phyloP scores from a whole-genome alignment of 2,329 filamentous ascomycete genomes.

The Clarireedia homoeocarpa region DNA sequence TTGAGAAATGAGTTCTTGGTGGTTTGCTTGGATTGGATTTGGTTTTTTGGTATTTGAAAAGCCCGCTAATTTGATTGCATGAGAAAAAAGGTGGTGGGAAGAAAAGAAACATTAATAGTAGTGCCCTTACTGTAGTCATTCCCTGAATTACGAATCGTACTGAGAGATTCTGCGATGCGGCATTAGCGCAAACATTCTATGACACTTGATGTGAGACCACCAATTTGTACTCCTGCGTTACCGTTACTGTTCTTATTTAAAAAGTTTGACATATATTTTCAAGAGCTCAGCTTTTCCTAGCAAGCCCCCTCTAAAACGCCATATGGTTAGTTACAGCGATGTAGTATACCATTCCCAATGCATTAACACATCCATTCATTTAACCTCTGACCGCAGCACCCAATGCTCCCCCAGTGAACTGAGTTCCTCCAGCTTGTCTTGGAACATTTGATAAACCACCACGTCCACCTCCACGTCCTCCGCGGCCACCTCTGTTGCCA shows the following conservation, averaged over 20 bases:
- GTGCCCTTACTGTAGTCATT: too few relatives aligned
- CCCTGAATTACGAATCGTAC: too few relatives aligned
- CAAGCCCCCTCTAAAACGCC: slow-evolving; percentile 27
- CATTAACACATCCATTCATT: slow-evolving; percentile 22
- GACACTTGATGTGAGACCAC: too few relatives aligned
- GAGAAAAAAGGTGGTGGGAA: too few relatives aligned
- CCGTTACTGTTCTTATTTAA: not conserved
- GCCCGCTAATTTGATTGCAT: too few relatives aligned
- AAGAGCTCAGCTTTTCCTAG: slow-evolving; percentile 24
- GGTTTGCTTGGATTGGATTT: too few relatives aligned
- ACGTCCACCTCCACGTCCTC: slow-evolving; percentile 52
- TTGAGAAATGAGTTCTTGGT: not conserved
- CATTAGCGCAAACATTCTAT: too few relatives aligned
- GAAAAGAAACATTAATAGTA: too few relatives aligned
- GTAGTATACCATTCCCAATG: slow-evolving; percentile 27
- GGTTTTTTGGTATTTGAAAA: too few relatives aligned
- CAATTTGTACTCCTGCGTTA: not conserved
- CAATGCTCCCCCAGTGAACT: slow-evolving; percentile 75
- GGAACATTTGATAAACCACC: slow-evolving; percentile 51
- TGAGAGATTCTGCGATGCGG: too few relatives aligned
- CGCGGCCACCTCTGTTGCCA: slow-evolving; percentile 56
- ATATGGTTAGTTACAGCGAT: slow-evolving; percentile 23
- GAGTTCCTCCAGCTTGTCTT: slow-evolving; percentile 63
- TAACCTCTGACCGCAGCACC: slow-evolving; percentile 59
- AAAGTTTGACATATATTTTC: not conserved